These are phyloP conservation scores for Spathaspora sp. DNA, from an alignment of 1,139 yeast species.

Conservation along the genomic window DNA sequence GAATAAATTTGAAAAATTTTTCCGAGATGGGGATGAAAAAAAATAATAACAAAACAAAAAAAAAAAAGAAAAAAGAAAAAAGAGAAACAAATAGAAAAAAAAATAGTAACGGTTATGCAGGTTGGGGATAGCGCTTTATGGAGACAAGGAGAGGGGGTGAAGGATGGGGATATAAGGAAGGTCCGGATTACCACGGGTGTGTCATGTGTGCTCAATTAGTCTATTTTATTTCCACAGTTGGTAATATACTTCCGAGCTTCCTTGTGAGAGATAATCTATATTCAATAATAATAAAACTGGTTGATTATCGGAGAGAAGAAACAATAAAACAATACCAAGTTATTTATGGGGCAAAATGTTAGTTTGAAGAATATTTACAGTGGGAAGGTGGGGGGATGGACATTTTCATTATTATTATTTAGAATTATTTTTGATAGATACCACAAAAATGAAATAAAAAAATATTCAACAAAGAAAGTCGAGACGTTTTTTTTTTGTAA, in stretches of 20 bases:
- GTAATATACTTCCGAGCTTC: constrained; percentile 7
- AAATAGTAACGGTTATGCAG: not conserved
- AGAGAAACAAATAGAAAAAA: not conserved
- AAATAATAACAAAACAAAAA: too few relatives aligned
- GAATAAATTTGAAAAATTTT: not conserved
- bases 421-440: not conserved
- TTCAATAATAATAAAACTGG: not conserved
- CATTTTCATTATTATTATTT: not conserved
- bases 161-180: not conserved
- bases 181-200: not conserved
- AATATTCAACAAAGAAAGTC: constrained; percentile 1
- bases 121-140: not conserved
- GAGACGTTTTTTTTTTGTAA: constrained; percentile 1
- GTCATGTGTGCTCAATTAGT: not conserved
- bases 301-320: not conserved
- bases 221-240: constrained; percentile 1
- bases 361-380: not conserved
- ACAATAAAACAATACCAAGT: not conserved
- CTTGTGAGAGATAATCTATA: too few relatives aligned
- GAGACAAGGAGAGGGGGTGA: not conserved
- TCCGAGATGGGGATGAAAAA: not conserved
- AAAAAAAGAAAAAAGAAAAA: too few relatives aligned
- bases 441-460: not conserved
- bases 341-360: not conserved
- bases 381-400: not conserved